These are phyloP conservation scores for Vanilla planifolia DNA, from an alignment of 106 monocot species.

Conservation along the genomic window DNA sequence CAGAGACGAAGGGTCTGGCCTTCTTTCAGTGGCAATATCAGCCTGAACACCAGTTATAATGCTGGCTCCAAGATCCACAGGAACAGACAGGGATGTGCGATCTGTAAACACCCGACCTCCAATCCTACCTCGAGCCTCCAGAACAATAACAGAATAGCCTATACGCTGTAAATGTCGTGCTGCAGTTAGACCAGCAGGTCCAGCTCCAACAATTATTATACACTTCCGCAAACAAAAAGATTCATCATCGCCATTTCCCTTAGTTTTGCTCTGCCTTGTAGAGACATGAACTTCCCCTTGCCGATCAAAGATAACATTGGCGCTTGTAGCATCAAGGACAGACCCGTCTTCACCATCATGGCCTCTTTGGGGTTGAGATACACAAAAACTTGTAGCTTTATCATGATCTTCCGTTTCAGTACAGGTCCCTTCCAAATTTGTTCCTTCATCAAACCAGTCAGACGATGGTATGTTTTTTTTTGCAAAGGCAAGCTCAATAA, in stretches of 20 bases:
- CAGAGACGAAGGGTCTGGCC: constrained; percentile 89
- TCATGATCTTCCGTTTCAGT: not conserved
- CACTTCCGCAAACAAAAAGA: constrained; percentile 28
- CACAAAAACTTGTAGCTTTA: not conserved
- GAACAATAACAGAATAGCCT: constrained; percentile 78
- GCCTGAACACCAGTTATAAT: constrained; percentile 99
- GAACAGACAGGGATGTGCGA: constrained; percentile 82
- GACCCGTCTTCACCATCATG: not conserved
- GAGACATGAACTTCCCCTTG: constrained; percentile 5
- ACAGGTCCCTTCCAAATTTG: not conserved
- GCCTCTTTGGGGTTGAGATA: constrained; percentile 1
- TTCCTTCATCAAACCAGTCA: constrained; percentile 1
- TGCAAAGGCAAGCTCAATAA: not conserved
- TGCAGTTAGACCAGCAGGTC: constrained; percentile 92
- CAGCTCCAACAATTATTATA: constrained; percentile 83
- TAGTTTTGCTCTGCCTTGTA: constrained; percentile 13
- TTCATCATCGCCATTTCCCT: constrained; percentile 3
- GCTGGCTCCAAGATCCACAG: constrained; percentile 98
- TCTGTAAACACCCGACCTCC: constrained; percentile 98
- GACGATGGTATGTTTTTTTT: constrained; percentile 8
- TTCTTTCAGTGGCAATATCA: constrained; percentile 92
- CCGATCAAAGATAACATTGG: constrained; percentile 1
- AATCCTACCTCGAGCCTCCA: constrained; percentile 90
- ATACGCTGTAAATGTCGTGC: constrained; percentile 88
- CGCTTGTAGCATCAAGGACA: not conserved